Percentiles rank a stretch among this genome's conserved stretches.
phyloP scores from a whole-genome alignment of 1,284 basidiomycete species.

The Ceratobasidium sp. region DNA sequence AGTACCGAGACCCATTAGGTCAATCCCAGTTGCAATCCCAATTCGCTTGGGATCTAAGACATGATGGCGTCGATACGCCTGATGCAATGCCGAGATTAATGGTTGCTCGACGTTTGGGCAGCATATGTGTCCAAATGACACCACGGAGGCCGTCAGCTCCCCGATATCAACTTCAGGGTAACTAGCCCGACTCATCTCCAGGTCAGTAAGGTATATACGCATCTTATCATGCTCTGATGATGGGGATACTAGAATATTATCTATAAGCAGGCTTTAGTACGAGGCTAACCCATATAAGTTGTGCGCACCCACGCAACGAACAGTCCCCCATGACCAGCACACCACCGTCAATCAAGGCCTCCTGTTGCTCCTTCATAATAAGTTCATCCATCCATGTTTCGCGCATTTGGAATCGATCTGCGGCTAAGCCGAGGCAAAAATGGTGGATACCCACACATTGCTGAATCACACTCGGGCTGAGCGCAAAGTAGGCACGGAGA shows the following conservation, averaged over 20 bases:
- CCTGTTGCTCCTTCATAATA: conserved; percentile 53
- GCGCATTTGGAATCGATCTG: conserved; percentile 82
- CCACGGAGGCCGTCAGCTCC: background rate
- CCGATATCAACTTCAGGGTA: conserved; percentile 10
- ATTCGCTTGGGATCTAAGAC: conserved; percentile 1
- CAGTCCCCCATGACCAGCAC: conserved; percentile 34
- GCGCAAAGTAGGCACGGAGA: conserved; percentile 13
- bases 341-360: conserved; percentile 49
- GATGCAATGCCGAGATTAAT: conserved; percentile 3
- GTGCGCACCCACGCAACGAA: conserved; percentile 55
- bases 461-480: conserved; percentile 66
- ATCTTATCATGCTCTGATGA: background rate
- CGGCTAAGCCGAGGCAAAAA: too few species aligned
- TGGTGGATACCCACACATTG: conserved; percentile 78
- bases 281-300: conserved; percentile 69
- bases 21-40: background rate
- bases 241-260: conserved; percentile 4
- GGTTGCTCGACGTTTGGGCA: background rate
- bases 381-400: conserved; percentile 57
- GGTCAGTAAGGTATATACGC: conserved; percentile 4
- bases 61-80: conserved; percentile 4
- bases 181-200: conserved; percentile 10
- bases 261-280: conserved; percentile 53
- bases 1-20: conserved; percentile 9
- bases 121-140: background rate